Conservation (phyloP, 176 grass and related monocot species). For the Puccinellia tenuiflora region DNA sequence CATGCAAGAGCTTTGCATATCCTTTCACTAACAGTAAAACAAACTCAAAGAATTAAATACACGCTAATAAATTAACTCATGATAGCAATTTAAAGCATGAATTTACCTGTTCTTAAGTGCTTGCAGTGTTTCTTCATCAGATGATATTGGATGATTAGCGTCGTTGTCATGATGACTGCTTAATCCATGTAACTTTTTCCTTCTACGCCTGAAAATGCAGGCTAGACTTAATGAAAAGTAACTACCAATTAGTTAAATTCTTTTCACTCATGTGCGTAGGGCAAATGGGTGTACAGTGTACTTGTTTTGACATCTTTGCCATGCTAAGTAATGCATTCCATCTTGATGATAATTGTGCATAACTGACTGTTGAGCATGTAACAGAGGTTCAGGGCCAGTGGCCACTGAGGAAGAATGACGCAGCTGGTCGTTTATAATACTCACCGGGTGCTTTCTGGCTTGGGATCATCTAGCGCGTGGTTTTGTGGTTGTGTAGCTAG, state of each 20-base stretch:
- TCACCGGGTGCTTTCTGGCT: slow-evolving; percentile 38
- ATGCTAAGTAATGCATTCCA: slow-evolving; percentile 2
- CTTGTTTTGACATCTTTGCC: background rate
- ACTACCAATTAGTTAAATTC: background rate
- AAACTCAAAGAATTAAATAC: background rate
- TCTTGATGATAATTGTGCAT: background rate
- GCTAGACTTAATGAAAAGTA: slow-evolving; percentile 6
- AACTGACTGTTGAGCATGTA: background rate
- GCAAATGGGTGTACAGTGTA: background rate
- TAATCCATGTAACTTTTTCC: slow-evolving; percentile 41
- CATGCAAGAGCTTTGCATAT: background rate
- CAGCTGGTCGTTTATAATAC: slow-evolving; percentile 23
- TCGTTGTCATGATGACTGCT: slow-evolving; percentile 16
- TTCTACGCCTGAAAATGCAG: slow-evolving; percentile 39
- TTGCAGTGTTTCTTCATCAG: slow-evolving; percentile 67
- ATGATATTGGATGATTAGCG: slow-evolving; percentile 32
- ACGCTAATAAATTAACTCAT: slow-evolving; percentile 17
- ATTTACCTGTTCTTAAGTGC: slow-evolving; percentile 57
- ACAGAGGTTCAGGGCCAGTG: slow-evolving; percentile 11
- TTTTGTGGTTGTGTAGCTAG: slow-evolving; percentile 19
- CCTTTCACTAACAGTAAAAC: background rate
- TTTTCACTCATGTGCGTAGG: background rate
- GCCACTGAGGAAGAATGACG: slow-evolving; percentile 15
- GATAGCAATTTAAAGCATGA: background rate
- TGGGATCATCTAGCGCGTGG: background rate